A percentile compares a stretch with the other conserved stretches of the same genome.
Evolutionary conservation across 2,329 filamentous ascomycete species (phyloP).

Genomic region (Sclerotinia glacialis): DNA sequence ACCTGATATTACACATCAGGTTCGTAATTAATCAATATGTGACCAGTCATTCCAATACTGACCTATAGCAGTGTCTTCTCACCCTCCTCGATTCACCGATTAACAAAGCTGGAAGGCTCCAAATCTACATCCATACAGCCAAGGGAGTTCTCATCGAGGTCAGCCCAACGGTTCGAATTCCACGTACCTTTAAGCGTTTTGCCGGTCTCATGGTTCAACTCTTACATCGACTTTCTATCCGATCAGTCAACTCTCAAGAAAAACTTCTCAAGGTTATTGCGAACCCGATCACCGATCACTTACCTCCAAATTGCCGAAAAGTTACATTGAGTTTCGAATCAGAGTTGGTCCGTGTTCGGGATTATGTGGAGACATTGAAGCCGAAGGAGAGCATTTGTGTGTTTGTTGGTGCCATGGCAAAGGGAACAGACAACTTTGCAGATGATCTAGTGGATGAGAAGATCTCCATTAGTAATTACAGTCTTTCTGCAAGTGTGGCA

Average conservation of each 20-base stretch:
- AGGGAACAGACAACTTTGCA: conserved; percentile 92
- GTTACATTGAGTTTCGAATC: conserved; percentile 95
- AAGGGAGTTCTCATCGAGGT: conserved; percentile 98
- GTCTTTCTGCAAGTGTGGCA: conserved; percentile 92
- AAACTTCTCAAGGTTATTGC: conserved; percentile 97
- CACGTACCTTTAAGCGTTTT: conserved; percentile 97
- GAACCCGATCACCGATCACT: conserved; percentile 95
- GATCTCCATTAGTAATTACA: conserved; percentile 98
- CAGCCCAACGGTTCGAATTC: conserved; percentile 95
- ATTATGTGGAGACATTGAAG: conserved; percentile 78
- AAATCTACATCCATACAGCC: conserved; percentile 98
- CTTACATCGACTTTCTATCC: conserved; percentile 90
- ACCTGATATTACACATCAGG: conserved; percentile 98
- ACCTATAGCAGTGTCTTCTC: conserved; percentile 72
- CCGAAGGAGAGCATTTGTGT: conserved; percentile 93
- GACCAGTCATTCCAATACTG: conserved; percentile 27
- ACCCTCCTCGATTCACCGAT: conserved; percentile 96
- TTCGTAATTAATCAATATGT: conserved; percentile 46
- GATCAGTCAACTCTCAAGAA: conserved; percentile 94
- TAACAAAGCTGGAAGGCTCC: conserved; percentile 96
- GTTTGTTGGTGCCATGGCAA: conserved; percentile 98
- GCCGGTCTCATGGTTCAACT: conserved; percentile 98
- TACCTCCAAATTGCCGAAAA: conserved; percentile 96
- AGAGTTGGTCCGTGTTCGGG: conserved; percentile 78
- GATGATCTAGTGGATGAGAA: conserved; percentile 94